Evolutionary conservation across 495 filamentous ascomycete genomes (phyloP).

Genomic region (Jackrogersella multiformis): DNA sequence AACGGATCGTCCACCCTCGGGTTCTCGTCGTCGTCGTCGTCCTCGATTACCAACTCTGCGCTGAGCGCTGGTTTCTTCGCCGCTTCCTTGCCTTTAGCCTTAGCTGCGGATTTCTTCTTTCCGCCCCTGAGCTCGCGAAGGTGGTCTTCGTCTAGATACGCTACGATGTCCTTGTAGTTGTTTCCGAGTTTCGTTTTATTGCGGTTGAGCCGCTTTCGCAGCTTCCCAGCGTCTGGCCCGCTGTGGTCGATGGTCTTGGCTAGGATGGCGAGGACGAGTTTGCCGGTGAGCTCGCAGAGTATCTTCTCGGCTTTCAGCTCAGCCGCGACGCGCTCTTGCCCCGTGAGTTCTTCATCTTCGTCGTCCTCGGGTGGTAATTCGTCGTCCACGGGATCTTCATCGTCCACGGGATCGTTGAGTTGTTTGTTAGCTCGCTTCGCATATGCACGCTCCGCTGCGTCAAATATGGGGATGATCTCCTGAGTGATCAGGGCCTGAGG

Average conservation of each 20-base stretch:
- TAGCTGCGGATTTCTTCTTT: constrained; percentile 56
- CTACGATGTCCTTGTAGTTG: constrained; percentile 81
- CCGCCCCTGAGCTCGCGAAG: constrained; percentile 47
- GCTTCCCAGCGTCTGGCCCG: constrained; percentile 64
- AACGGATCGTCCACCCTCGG: constrained; percentile 50
- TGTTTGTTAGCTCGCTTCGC: constrained; percentile 73
- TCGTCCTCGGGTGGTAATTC: constrained; percentile 68
- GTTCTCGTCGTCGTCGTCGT: constrained; percentile 63
- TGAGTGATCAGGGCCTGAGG: constrained; percentile 60
- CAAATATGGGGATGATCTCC: constrained; percentile 76
- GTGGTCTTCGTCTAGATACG: constrained; percentile 72
- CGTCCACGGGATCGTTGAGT: constrained; percentile 71
- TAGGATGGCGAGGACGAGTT: constrained; percentile 79
- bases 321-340: constrained; percentile 63
- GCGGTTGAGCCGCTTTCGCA: constrained; percentile 69
- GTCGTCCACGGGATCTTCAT: constrained; percentile 70
- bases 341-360: constrained; percentile 63
- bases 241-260: constrained; percentile 74
- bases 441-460: constrained; percentile 74
- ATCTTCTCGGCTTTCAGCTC: constrained; percentile 79
- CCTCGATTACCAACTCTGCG: constrained; percentile 57
- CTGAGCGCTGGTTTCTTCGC: constrained; percentile 54
- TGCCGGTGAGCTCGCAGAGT: constrained; percentile 84
- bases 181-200: constrained; percentile 73
- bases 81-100: constrained; percentile 59